Evolutionary conservation across 208 protist genomes (phyloP).

Genomic region (Trypanosoma avium): DNA sequence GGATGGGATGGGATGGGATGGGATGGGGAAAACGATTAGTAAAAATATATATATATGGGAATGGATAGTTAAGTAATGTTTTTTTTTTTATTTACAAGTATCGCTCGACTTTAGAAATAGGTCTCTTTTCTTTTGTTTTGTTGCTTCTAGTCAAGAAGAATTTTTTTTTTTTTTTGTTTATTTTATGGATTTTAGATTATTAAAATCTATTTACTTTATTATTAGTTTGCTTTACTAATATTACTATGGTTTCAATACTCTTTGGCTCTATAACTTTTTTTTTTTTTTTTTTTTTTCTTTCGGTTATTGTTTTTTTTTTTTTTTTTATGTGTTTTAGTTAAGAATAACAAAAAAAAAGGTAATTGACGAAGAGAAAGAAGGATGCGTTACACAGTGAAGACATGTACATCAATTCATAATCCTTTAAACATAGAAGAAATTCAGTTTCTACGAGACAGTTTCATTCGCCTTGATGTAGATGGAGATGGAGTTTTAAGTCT

Average conservation of each 20-base stretch:
- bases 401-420: not conserved
- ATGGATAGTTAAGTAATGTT: not conserved
- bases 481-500: conserved; percentile 16
- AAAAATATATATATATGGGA: conserved; percentile 21
- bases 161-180: not conserved
- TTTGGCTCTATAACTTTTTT: conserved; percentile 13
- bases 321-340: conserved; percentile 9
- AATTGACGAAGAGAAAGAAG: not conserved
- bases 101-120: too few relatives aligned
- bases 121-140: conserved; percentile 15
- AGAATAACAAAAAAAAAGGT: too few relatives aligned
- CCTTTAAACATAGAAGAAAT: conserved; percentile 11
- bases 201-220: too few relatives aligned
- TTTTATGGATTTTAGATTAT: too few relatives aligned
- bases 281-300: conserved; percentile 11
- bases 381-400: conserved; percentile 1
- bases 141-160: conserved; percentile 10
- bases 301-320: not conserved
- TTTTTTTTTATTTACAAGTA: not conserved
- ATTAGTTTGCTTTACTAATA: too few relatives aligned
- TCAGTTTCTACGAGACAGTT: conserved; percentile 20
- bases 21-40: conserved; percentile 5
- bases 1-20: not conserved
- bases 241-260: too few relatives aligned
- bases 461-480: conserved; percentile 19